Evolutionary conservation across 2,329 filamentous ascomycete species (phyloP).

Genomic region (Paecilomyces variotii): DNA sequence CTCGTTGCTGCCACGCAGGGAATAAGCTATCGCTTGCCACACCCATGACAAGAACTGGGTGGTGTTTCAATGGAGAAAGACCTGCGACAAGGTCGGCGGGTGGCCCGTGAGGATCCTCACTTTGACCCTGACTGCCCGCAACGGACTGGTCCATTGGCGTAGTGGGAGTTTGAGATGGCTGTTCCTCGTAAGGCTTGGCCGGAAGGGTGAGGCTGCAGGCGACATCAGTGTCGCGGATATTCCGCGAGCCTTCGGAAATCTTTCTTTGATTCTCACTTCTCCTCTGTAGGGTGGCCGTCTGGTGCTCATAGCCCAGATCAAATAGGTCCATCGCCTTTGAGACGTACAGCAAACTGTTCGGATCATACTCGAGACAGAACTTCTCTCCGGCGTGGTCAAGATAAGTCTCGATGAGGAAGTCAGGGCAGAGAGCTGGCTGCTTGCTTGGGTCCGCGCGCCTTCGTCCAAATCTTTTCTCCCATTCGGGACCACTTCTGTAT

Average conservation of each 20-base stretch:
- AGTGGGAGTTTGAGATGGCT: constrained; percentile 47
- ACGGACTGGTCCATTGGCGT: constrained; percentile 24
- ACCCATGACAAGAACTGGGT: constrained; percentile 79
- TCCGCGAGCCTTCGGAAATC: constrained; percentile 42
- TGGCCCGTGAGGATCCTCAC: constrained; percentile 40
- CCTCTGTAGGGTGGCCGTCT: constrained; percentile 54
- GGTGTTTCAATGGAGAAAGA: constrained; percentile 62
- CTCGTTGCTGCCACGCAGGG: constrained; percentile 94
- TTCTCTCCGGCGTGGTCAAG: constrained; percentile 97
- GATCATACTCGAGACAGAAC: constrained; percentile 92
- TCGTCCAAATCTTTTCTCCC: constrained; percentile 90
- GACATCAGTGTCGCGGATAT: constrained; percentile 32
- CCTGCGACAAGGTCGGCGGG: constrained; percentile 75
- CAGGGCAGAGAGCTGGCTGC: constrained; percentile 87
- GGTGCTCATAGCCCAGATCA: constrained; percentile 69
- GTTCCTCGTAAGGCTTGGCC: constrained; percentile 77
- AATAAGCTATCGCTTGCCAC: constrained; percentile 95
- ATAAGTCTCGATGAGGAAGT: constrained; percentile 97
- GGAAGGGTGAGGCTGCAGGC: constrained; percentile 77
- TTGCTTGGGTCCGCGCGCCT: constrained; percentile 76
- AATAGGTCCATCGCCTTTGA: constrained; percentile 99
- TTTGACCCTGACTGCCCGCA: constrained; percentile 15
- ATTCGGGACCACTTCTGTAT: constrained; percentile 92
- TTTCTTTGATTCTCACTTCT: constrained; percentile 54
- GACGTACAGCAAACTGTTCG: constrained; percentile 91